phyloP scores from a whole-genome alignment of 2,329 filamentous ascomycete genomes.

The Colletotrichum sansevieriae region DNA sequence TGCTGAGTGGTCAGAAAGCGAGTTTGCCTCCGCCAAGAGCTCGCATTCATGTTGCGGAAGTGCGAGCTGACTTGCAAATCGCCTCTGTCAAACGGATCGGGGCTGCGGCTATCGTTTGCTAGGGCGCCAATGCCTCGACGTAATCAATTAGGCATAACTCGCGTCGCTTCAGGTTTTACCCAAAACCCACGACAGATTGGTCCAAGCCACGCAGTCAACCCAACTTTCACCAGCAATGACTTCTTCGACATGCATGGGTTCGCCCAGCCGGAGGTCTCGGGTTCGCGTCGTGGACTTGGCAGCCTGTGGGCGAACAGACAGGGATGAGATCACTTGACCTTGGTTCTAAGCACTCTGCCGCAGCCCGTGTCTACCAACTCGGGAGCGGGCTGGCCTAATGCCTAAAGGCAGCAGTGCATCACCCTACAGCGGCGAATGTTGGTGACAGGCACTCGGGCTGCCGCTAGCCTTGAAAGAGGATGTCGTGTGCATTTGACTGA shows the following conservation, averaged over 20 bases:
- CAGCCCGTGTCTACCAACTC: constrained; percentile 7
- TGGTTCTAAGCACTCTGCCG: constrained; percentile 18
- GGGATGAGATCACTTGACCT: constrained; percentile 14
- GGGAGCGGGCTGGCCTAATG: constrained; percentile 20
- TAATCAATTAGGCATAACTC: background rate
- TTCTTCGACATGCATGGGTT: constrained; percentile 3
- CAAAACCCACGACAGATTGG: constrained; percentile 18
- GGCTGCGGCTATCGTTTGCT: constrained; percentile 23
- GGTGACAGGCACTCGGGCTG: constrained; percentile 17
- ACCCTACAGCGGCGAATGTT: constrained; percentile 7
- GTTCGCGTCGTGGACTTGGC: constrained; percentile 9
- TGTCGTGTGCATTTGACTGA: constrained; percentile 18
- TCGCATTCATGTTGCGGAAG: background rate
- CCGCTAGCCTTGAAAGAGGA: background rate
- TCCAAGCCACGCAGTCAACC: constrained; percentile 24
- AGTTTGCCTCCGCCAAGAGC: constrained; percentile 5
- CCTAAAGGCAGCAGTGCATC: constrained; percentile 22
- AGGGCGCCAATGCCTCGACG: constrained; percentile 7
- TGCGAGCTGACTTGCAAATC: background rate
- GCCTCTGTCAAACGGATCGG: background rate
- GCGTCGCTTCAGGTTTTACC: background rate
- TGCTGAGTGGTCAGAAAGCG: background rate
- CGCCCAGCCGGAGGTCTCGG: constrained; percentile 36
- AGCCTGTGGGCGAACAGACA: constrained; percentile 9
- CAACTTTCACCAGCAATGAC: background rate